phyloP scores from a whole-genome alignment of 768 basidiomycete genomes.

The Lactarius hengduanensis region DNA sequence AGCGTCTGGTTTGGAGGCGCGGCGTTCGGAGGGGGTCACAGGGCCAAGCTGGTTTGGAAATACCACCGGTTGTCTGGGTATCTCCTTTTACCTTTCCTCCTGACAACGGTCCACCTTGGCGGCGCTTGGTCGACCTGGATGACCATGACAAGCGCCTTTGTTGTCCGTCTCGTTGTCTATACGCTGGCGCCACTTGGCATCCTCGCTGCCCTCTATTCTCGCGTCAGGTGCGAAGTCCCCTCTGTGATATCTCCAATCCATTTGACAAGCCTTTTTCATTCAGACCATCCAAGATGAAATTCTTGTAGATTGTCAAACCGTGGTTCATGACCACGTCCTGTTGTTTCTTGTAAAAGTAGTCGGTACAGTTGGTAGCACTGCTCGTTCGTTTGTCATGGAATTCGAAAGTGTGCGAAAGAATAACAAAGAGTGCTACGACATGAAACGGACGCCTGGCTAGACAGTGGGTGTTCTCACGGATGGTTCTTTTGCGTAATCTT shows the following conservation, averaged over 20 bases:
- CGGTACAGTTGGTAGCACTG: neutral
- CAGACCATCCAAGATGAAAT: slow-evolving; percentile 26
- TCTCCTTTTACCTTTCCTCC: slow-evolving; percentile 55
- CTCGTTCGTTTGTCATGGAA: neutral
- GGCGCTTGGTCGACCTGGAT: slow-evolving; percentile 71
- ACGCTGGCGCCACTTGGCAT: slow-evolving; percentile 31
- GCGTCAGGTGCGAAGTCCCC: slow-evolving; percentile 24
- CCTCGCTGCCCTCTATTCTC: slow-evolving; percentile 36
- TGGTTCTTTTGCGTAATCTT: neutral
- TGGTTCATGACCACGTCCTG: neutral
- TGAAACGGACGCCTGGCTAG: neutral
- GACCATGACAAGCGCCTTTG: slow-evolving; percentile 37
- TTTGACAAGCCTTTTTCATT: neutral
- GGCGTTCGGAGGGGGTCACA: slow-evolving; percentile 66
- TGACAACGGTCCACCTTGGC: slow-evolving; percentile 66
- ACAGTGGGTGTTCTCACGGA: neutral
- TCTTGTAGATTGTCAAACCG: slow-evolving; percentile 2
- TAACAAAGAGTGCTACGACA: neutral
- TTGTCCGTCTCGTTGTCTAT: slow-evolving; percentile 32
- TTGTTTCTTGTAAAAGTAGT: slow-evolving; percentile 1
- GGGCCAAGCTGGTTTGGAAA: slow-evolving; percentile 78
- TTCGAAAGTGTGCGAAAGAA: neutral
- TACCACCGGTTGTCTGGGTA: slow-evolving; percentile 84
- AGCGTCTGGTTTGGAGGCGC: slow-evolving; percentile 75
- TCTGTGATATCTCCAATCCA: neutral